These are phyloP conservation scores for Salvia hispanica DNA, from an alignment of 257 asterid species.

Conservation along the genomic window DNA sequence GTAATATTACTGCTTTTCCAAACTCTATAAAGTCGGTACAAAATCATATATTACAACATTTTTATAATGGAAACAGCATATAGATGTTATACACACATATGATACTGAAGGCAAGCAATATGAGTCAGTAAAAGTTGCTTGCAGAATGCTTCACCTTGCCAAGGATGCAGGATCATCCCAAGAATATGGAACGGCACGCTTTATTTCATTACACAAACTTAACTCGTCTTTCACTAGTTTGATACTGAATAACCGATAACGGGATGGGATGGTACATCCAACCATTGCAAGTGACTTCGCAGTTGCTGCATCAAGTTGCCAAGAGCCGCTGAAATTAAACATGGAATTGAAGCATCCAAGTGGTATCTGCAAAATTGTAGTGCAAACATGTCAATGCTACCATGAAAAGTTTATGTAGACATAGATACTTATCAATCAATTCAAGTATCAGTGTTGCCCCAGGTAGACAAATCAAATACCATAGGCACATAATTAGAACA, in stretches of 20 bases:
- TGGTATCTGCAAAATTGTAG: slow-evolving; percentile 35
- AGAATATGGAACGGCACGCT: slow-evolving; percentile 87
- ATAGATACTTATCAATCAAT: slow-evolving; percentile 8
- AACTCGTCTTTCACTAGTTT: slow-evolving; percentile 51
- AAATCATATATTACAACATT: not conserved
- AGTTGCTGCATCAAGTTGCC: slow-evolving; percentile 88
- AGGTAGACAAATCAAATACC: slow-evolving; percentile 1
- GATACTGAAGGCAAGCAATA: slow-evolving; percentile 15
- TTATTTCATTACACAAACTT: slow-evolving; percentile 68
- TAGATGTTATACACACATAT: not conserved
- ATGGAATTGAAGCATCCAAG: slow-evolving; percentile 96
- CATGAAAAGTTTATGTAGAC: not conserved
- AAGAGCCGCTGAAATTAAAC: slow-evolving; percentile 96
- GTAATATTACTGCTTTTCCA: not conserved
- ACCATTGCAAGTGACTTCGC: slow-evolving; percentile 95
- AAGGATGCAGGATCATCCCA: slow-evolving; percentile 97
- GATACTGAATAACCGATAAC: slow-evolving; percentile 56
- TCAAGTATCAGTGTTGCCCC: slow-evolving; percentile 2
- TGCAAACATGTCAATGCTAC: not conserved
- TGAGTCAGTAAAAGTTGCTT: slow-evolving; percentile 3
- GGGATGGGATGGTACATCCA: slow-evolving; percentile 48
- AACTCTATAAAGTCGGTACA: not conserved
- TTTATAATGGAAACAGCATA: not conserved
- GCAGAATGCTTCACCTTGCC: slow-evolving; percentile 66
- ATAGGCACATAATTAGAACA: not conserved